Evolutionary conservation across 352 stramenopile species (phyloP).

Genomic region (Plasmopara viticola): DNA sequence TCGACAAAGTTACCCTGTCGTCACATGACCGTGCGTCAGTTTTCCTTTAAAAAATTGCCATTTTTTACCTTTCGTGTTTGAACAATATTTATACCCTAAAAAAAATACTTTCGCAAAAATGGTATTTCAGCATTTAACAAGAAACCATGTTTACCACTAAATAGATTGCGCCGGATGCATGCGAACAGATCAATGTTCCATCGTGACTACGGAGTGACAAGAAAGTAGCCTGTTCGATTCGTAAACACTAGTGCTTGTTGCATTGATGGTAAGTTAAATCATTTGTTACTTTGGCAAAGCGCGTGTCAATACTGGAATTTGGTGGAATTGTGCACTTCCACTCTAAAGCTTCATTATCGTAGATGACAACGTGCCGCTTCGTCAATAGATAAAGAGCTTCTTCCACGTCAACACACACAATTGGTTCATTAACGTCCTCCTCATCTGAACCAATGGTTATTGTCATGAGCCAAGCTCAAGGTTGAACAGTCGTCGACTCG

Average conservation of each 20-base stretch:
- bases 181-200: slow-evolving; percentile 48
- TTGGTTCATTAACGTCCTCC: slow-evolving; percentile 2
- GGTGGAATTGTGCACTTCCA: slow-evolving; percentile 42
- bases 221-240: slow-evolving; percentile 22
- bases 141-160: slow-evolving; percentile 28
- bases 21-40: neutral
- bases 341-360: slow-evolving; percentile 26
- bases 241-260: too few relatives aligned
- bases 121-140: neutral
- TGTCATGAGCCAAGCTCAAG: neutral
- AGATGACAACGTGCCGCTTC: slow-evolving; percentile 45
- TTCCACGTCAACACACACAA: slow-evolving; percentile 34
- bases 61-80: slow-evolving; percentile 27
- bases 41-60: neutral
- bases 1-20: slow-evolving; percentile 31
- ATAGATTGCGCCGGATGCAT: slow-evolving; percentile 33
- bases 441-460: neutral
- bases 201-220: slow-evolving; percentile 38
- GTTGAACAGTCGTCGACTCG: too few relatives aligned
- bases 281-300: slow-evolving; percentile 41
- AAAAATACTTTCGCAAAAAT: too few relatives aligned
- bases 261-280: neutral
- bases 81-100: slow-evolving; percentile 33
- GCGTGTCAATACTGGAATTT: slow-evolving; percentile 36
- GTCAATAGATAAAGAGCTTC: slow-evolving; percentile 46